Base-by-base conservation (phyloP, 441 rosid species). In the Pelargonium myrrhifolium region DNA sequence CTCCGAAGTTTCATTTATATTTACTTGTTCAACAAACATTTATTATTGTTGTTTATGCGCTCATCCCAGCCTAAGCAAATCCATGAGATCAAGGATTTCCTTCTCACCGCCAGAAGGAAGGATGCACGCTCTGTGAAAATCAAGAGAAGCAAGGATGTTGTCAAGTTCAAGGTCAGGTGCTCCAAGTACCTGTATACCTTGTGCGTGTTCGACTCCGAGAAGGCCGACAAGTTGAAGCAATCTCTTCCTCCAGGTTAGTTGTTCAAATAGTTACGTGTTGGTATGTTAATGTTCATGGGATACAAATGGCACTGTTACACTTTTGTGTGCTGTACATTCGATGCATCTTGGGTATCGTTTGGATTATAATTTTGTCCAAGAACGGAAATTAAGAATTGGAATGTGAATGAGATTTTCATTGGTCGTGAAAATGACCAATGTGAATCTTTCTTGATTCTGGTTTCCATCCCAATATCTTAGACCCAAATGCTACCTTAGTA, bases 161-260 rank as follows among this genome's bases (percentile, higher is more conserved):
- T 53, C 9, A 53, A 53, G 59, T 53, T 53, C 59, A 53, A 53
- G 59, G 59, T 53, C 59, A 53, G 59, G 59, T 53, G 59, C 59
- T 53, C 59, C 59, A 53, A 17, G 59, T 53, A 53, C 59, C 59
- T 53, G 22, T 53, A 53, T 22, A 53, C 59, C 21, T 22, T 53
- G 21, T 53, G 59, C 17, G 59, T 53, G 18, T 53, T 53, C 6
- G 59, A 53, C 59, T 15, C 18, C 7, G 59, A 53, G 59, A 53
- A 53, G 17, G 59, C 59, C 22, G 59, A 53, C 21, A 53, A 53
- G 59, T 53, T 53, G 59, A 53, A 53, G 59, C 59, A 53, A 10
- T 53, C 59, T 3, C 59, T 53, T 53, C 59, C 59, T 53, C 59
- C 59, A 53, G 59, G 59, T 53, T 53, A 49, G 56, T 14, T n/a